Conservation (phyloP, 345 rosid genomes). For the Anastatica hierochuntica region DNA sequence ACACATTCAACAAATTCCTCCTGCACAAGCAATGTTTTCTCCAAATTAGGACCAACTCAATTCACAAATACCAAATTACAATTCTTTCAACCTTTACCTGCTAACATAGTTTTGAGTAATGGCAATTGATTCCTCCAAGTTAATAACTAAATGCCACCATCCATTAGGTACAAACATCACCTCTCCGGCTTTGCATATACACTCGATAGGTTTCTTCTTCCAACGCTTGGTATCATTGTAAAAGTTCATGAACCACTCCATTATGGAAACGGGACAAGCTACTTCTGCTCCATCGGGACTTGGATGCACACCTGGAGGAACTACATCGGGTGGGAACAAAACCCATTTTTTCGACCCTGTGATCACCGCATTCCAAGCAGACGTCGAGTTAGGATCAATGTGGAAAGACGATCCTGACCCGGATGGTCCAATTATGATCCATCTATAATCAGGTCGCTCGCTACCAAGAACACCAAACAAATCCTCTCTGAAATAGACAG, state of each 20-base stretch:
- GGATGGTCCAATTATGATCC: constrained; percentile 91
- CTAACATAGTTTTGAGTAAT: constrained; percentile 93
- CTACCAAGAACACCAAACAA: constrained; percentile 71
- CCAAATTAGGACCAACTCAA: constrained; percentile 8
- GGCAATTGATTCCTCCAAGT: constrained; percentile 88
- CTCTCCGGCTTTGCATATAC: constrained; percentile 91
- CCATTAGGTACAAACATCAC: constrained; percentile 93
- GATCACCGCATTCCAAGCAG: constrained; percentile 93
- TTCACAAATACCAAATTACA: not conserved
- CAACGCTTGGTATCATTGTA: constrained; percentile 65
- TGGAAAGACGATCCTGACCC: constrained; percentile 97
- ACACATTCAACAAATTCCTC: constrained; percentile 73
- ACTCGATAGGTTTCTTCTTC: constrained; percentile 76
- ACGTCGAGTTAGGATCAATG: constrained; percentile 97
- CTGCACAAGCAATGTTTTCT: constrained; percentile 31
- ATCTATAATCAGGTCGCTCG: constrained; percentile 85
- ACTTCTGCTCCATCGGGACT: constrained; percentile 98
- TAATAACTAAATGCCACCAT: constrained; percentile 99
- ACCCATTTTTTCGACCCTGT: constrained; percentile 95
- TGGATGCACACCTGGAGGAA: constrained; percentile 94
- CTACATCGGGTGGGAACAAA: constrained; percentile 85
- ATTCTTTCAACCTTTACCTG: constrained; percentile 36
- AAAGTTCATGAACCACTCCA: constrained; percentile 98
- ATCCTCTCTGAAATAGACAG: constrained; percentile 73
- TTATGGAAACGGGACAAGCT: constrained; percentile 92